Evolutionary conservation across 73 alveolate species (phyloP), one percentile per base, ranked within the genome.

Genomic region (Tetrahymena borealis): DNA sequence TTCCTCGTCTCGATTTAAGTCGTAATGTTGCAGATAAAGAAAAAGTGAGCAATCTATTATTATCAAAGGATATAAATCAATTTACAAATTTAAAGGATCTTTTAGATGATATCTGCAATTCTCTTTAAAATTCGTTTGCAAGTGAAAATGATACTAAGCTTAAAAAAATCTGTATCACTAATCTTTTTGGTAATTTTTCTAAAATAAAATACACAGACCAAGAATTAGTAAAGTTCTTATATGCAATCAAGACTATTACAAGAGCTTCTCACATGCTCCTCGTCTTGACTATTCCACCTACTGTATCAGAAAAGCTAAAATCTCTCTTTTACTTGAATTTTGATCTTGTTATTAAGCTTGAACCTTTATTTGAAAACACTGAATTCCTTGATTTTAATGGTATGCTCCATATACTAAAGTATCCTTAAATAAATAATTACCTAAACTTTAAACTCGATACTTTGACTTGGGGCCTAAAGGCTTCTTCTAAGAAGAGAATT

Each of bases 331-430:
- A 60, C 38, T 24, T 60, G 85, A 60, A 60, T 60, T 60, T 60
- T 60, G 85, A 60, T 60, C 3, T 60, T 16, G 85, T 60, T 13
- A 60, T 60, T 60, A 60, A 60, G 85, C 85, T 60, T 60, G 85
- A 60, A 60, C 85, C 85, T 1, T 35, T 60, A 13, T 60, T 60
- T 16, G 85, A 60, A 60, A 60, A 60, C 13, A 60, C 85, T 60
- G 85, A 60, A 60, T 60, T 60, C 85, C 85, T 60, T 60, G 85
- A 60, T 60, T 60, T 60, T 60, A 60, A 60, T 60, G 85, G 85
- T 24, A 60, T 60, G 85, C 85, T 60, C 32, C 85, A 60, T 15
- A 60, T 60, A 32, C 35, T 60, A 15, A 60, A 60, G 28, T 60
- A 60, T 16, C 85, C 85, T 60, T 35, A 60, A 60, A 60, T 60